phyloP scores from a whole-genome alignment of 164 flowering plant genomes.

The Umbilicus rupestris region DNA sequence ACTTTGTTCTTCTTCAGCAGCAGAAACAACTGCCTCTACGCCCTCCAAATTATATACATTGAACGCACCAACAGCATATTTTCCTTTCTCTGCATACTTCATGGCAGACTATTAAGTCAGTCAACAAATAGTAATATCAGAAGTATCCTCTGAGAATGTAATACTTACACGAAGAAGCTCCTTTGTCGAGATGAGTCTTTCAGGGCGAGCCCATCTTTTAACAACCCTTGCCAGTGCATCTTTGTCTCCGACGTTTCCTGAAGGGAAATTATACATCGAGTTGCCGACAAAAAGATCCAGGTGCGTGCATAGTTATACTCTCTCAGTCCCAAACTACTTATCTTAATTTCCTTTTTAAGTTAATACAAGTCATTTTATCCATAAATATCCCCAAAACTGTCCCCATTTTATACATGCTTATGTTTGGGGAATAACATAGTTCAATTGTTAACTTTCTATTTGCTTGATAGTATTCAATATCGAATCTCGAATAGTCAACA shows the following conservation, averaged over 20 bases:
- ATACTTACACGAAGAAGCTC: slow-evolving; percentile 72
- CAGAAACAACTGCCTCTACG: slow-evolving; percentile 89
- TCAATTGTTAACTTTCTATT: too few species aligned
- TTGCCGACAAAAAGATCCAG: not conserved
- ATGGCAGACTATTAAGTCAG: slow-evolving; percentile 17
- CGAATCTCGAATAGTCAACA: too few species aligned
- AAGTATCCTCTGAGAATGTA: not conserved
- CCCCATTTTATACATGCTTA: too few species aligned
- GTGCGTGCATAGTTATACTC: too few species aligned
- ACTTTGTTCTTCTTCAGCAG: slow-evolving; percentile 90
- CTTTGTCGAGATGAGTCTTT: slow-evolving; percentile 56
- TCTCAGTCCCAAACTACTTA: too few species aligned
- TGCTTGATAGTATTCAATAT: too few species aligned
- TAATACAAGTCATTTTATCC: too few species aligned
- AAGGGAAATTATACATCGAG: slow-evolving; percentile 1
- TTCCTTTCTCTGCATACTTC: slow-evolving; percentile 77
- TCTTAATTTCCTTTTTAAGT: too few species aligned
- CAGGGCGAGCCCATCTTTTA: slow-evolving; percentile 64
- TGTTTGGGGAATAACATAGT: too few species aligned
- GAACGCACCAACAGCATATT: slow-evolving; percentile 98
- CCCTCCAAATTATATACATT: slow-evolving; percentile 98
- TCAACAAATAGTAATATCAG: not conserved
- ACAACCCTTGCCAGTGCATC: slow-evolving; percentile 84
- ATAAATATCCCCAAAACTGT: too few species aligned
- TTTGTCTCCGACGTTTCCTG: slow-evolving; percentile 91